phyloP scores from a whole-genome alignment of 1,284 basidiomycete genomes.

The Wolfiporia cocos region DNA sequence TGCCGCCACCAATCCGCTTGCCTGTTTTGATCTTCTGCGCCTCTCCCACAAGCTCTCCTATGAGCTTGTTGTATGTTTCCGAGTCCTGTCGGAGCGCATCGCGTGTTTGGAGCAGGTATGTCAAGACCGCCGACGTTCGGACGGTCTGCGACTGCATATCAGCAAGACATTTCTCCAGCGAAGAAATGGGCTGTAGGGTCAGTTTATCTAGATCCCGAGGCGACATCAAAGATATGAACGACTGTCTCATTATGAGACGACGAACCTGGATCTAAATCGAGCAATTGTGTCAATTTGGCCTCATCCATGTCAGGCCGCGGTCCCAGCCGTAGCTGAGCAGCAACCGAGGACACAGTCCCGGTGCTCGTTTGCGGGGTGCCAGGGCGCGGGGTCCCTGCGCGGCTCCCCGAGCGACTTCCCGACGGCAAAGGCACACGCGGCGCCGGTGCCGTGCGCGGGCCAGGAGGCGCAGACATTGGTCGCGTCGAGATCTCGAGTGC shows the following conservation, averaged over 20 bases:
- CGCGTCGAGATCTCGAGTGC: slow-evolving; percentile 79
- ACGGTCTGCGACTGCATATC: slow-evolving; percentile 68
- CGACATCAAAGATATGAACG: no score
- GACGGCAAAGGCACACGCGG: slow-evolving; percentile 29
- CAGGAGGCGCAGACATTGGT: slow-evolving; percentile 73
- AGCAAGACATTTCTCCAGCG: slow-evolving; percentile 58
- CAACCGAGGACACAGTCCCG: slow-evolving; percentile 25
- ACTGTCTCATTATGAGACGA: no score
- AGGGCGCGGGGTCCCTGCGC: slow-evolving; percentile 39
- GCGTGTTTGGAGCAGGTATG: slow-evolving; percentile 75
- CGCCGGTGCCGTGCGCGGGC: slow-evolving; percentile 38
- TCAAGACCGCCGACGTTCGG: slow-evolving; percentile 67
- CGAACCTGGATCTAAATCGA: slow-evolving; percentile 67
- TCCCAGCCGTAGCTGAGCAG: slow-evolving; percentile 57
- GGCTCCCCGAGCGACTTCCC: slow-evolving; percentile 34
- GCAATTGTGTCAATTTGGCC: slow-evolving; percentile 54
- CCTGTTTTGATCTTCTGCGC: slow-evolving; percentile 73
- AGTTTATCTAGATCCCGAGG: slow-evolving; percentile 62
- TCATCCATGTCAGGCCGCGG: slow-evolving; percentile 69
- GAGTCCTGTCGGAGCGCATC: slow-evolving; percentile 86
- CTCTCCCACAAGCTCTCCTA: slow-evolving; percentile 77
- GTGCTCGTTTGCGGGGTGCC: slow-evolving; percentile 47
- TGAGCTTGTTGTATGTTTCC: slow-evolving; percentile 78
- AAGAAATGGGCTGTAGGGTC: slow-evolving; percentile 59
- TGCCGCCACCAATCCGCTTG: slow-evolving; percentile 34